Evolutionary conservation across 148 eudicot species (phyloP).

Genomic region (Pouteria glomerata): DNA sequence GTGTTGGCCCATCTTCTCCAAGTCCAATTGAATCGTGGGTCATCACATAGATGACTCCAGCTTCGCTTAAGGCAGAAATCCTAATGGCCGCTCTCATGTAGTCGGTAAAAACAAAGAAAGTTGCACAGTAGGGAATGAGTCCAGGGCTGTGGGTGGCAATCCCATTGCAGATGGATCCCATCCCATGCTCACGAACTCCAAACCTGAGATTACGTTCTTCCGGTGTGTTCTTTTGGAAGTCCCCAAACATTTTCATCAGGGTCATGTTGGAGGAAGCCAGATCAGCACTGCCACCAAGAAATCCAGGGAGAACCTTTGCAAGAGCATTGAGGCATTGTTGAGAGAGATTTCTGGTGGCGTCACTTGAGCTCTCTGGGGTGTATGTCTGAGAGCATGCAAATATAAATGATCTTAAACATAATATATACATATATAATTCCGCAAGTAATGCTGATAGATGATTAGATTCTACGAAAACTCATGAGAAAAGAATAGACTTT

Average conservation of each 20-base stretch:
- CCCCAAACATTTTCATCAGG: slow-evolving; percentile 78
- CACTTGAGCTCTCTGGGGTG: slow-evolving; percentile 87
- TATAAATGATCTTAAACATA: neutral
- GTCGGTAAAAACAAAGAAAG: slow-evolving; percentile 95
- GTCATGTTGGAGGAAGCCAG: slow-evolving; percentile 99
- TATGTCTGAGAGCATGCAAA: slow-evolving; percentile 46
- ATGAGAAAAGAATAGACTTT: neutral
- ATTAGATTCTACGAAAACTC: neutral
- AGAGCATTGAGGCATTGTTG: slow-evolving; percentile 81
- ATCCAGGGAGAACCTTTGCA: slow-evolving; percentile 79
- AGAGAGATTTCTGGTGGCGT: slow-evolving; percentile 93
- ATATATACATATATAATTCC: neutral
- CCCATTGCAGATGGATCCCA: slow-evolving; percentile 95
- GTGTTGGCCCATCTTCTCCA: slow-evolving; percentile 98
- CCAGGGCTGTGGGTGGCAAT: slow-evolving; percentile 92
- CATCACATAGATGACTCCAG: slow-evolving; percentile 90
- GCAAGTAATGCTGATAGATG: neutral
- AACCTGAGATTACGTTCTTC: slow-evolving; percentile 89
- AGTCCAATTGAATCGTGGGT: slow-evolving; percentile 99
- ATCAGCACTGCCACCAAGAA: slow-evolving; percentile 98
- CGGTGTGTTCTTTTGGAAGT: slow-evolving; percentile 89
- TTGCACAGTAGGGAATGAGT: slow-evolving; percentile 87
- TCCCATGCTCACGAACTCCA: slow-evolving; percentile 92
- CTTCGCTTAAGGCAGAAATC: slow-evolving; percentile 73
- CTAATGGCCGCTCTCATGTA: slow-evolving; percentile 97